These are phyloP conservation scores for Penicillium waksmanii DNA, from an alignment of 495 filamentous ascomycete species.

Conservation along the genomic window DNA sequence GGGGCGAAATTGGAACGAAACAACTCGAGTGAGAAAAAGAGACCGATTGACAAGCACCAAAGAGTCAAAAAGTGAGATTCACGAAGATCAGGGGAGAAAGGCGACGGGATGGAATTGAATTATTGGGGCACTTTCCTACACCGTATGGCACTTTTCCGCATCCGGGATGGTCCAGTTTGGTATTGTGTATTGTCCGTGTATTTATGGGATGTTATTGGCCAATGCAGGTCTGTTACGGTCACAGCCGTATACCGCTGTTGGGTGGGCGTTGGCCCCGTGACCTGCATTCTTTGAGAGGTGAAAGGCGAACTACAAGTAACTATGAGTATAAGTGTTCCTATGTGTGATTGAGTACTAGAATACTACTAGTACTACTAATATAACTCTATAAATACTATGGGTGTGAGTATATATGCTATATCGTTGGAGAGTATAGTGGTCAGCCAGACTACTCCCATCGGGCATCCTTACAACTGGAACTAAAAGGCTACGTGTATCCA, in stretches of 20 bases:
- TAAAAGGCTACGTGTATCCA: no score
- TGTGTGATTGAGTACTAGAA: no score
- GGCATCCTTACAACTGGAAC: no score
- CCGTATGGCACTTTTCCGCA: constrained; percentile 27
- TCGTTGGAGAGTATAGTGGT: no score
- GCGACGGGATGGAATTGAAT: constrained; percentile 21
- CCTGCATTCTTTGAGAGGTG: constrained; percentile 12
- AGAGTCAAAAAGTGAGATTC: constrained; percentile 19
- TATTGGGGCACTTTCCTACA: constrained; percentile 3
- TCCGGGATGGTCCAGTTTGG: constrained; percentile 32
- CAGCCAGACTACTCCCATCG: no score
- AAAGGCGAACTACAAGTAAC: no score
- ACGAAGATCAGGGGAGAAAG: constrained; percentile 32
- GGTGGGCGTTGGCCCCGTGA: constrained; percentile 28
- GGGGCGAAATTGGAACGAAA: neutral
- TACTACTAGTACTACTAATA: no score
- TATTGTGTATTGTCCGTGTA: constrained; percentile 15
- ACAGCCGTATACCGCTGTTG: neutral
- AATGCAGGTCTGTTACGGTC: constrained; percentile 15
- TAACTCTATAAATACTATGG: no score
- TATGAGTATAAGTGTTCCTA: no score
- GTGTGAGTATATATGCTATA: no score
- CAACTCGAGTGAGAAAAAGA: neutral
- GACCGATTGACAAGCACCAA: neutral
- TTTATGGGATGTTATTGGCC: constrained; percentile 10